phyloP scores from a whole-genome alignment of 108 stramenopile genomes.

The Nannochloropsis gaditana region DNA sequence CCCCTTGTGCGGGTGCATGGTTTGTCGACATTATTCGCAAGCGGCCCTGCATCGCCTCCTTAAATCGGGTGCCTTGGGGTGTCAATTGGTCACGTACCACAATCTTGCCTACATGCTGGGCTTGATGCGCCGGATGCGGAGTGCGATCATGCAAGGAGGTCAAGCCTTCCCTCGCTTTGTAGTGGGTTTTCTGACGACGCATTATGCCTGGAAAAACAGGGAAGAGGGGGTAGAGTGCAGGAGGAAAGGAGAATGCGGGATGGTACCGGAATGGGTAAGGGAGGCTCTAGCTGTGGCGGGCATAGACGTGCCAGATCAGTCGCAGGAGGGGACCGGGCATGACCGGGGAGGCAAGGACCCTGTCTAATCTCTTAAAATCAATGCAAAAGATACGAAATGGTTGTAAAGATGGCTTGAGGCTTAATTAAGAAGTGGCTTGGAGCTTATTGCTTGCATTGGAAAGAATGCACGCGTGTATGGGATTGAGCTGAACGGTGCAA shows the following conservation, averaged over 20 bases:
- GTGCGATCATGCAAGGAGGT: conserved; percentile 68
- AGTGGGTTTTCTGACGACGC: conserved; percentile 59
- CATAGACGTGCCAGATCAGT: background rate
- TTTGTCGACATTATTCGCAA: conserved; percentile 67
- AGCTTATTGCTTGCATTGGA: too few species aligned
- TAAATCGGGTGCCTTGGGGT: conserved; percentile 67
- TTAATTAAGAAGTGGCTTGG: too few species aligned
- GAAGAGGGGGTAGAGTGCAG: background rate
- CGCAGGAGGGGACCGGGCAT: too few species aligned
- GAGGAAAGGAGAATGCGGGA: background rate
- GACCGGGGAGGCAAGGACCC: too few species aligned
- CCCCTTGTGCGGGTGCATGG: conserved; percentile 67
- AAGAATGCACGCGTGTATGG: too few species aligned
- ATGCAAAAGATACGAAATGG: too few species aligned
- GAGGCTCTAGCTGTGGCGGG: conserved; percentile 23
- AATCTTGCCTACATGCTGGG: conserved; percentile 91
- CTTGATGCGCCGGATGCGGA: conserved; percentile 74
- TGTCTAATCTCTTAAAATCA: too few species aligned
- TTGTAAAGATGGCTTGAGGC: too few species aligned
- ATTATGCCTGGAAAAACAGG: conserved; percentile 36
- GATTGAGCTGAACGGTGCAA: too few species aligned
- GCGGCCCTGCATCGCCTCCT: conserved; percentile 69
- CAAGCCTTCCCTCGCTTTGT: conserved; percentile 64
- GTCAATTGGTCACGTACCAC: conserved; percentile 83
- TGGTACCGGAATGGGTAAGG: conserved; percentile 27